phyloP scores from a whole-genome alignment of 1,284 basidiomycete genomes.

The Inonotus obliquus region DNA sequence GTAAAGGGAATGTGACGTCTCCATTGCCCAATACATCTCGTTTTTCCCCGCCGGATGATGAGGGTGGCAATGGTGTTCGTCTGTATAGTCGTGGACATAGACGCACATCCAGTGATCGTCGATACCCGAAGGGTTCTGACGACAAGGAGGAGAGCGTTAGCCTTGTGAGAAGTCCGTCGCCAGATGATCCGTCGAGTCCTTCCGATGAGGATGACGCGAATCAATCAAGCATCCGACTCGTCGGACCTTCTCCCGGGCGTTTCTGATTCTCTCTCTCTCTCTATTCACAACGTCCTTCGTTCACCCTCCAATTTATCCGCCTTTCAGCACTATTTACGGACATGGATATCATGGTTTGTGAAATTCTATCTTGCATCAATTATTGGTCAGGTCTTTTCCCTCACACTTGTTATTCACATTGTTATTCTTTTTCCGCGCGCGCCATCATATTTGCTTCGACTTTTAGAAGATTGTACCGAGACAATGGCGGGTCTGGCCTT shows the following conservation, averaged over 20 bases:
- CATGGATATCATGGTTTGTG: neutral
- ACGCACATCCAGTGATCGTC: conserved; percentile 24
- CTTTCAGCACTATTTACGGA: neutral
- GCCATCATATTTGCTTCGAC: neutral
- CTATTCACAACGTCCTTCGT: neutral
- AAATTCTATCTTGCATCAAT: neutral
- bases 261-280: neutral
- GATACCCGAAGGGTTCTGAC: conserved; percentile 32
- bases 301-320: neutral
- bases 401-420: neutral
- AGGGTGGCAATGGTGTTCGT: conserved; percentile 13
- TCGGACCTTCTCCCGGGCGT: conserved; percentile 14
- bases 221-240: conserved; percentile 16
- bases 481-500: neutral
- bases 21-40: conserved; percentile 12
- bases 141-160: conserved; percentile 38
- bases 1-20: neutral
- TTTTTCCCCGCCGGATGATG: conserved; percentile 21
- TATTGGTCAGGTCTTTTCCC: neutral
- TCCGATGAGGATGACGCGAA: conserved; percentile 6
- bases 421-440: neutral
- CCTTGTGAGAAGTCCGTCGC: conserved; percentile 28
- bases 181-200: conserved; percentile 6
- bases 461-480: neutral
- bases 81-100: conserved; percentile 14